Percentiles rank a stretch among this genome's conserved stretches.
phyloP scores from a whole-genome alignment of 1,139 yeast species.

The Pichia sorboxylosa region DNA sequence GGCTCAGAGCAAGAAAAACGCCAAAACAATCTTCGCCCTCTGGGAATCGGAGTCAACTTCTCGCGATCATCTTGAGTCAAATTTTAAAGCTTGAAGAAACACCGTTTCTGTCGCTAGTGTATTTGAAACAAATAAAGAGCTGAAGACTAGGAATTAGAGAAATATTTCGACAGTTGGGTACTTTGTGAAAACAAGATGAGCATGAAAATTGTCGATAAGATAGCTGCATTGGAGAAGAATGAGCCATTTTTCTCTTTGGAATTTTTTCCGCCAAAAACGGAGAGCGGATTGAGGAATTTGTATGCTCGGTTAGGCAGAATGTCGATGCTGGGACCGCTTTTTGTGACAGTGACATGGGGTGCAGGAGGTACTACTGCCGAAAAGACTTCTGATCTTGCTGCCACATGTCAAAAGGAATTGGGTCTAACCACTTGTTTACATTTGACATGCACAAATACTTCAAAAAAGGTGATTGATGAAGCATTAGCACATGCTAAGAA shows the following conservation, averaged over 20 bases:
- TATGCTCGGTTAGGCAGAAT: slow-evolving; percentile 79
- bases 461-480: slow-evolving; percentile 59
- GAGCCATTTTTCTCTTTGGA: slow-evolving; percentile 74
- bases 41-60: no score
- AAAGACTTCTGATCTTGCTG: slow-evolving; percentile 75
- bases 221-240: slow-evolving; percentile 32
- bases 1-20: no score
- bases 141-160: no score
- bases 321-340: slow-evolving; percentile 78
- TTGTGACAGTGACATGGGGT: slow-evolving; percentile 95
- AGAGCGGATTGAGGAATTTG: slow-evolving; percentile 64
- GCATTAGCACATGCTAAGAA: slow-evolving; percentile 66
- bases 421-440: slow-evolving; percentile 86
- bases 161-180: no score
- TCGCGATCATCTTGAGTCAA: no score
- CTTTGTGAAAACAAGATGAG: no score
- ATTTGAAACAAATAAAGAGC: no score
- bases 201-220: slow-evolving; percentile 42
- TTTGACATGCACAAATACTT: slow-evolving; percentile 91
- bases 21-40: no score
- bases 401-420: slow-evolving; percentile 61
- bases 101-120: no score
- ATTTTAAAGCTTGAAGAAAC: no score
- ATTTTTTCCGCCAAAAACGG: slow-evolving; percentile 93
- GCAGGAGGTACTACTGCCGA: slow-evolving; percentile 94